Conservation (phyloP, 2,329 filamentous ascomycete genomes). For the Penicillium hesseltinei region DNA sequence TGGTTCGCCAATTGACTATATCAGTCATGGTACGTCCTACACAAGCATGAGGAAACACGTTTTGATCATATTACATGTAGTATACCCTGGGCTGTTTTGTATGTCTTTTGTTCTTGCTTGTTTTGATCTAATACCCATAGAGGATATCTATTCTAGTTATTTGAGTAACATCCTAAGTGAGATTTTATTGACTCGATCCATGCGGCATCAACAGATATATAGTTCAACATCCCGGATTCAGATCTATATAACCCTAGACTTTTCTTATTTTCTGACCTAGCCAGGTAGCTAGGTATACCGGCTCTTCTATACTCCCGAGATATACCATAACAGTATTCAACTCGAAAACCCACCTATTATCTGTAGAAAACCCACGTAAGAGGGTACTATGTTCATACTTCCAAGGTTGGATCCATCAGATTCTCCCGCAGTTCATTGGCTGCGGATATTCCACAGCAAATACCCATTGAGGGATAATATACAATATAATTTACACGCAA, state of each 20-base stretch:
- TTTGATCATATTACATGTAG: not conserved
- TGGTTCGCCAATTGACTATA: not conserved
- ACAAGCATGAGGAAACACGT: not conserved
- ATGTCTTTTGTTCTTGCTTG: not conserved
- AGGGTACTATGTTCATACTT: not conserved
- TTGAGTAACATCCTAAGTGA: not conserved
- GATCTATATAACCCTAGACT: not conserved
- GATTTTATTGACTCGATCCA: not conserved
- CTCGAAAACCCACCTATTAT: no score
- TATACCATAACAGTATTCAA: not conserved
- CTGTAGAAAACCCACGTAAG: not conserved
- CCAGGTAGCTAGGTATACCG: rapidly evolving
- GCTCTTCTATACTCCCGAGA: no score
- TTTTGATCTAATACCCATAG: rapidly evolving
- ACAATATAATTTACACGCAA: not conserved
- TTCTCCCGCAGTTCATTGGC: not conserved
- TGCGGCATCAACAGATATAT: not conserved
- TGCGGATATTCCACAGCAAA: not conserved
- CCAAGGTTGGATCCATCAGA: not conserved
- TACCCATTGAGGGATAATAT: not conserved
- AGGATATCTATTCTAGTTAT: not conserved
- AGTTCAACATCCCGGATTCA: not conserved
- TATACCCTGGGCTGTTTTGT: not conserved
- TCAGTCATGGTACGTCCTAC: not conserved
- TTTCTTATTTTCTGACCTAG: not conserved